Percentiles rank a stretch among this genome's conserved stretches.
phyloP scores from a whole-genome alignment of 768 basidiomycete genomes.

The Tulasnella sp. region DNA sequence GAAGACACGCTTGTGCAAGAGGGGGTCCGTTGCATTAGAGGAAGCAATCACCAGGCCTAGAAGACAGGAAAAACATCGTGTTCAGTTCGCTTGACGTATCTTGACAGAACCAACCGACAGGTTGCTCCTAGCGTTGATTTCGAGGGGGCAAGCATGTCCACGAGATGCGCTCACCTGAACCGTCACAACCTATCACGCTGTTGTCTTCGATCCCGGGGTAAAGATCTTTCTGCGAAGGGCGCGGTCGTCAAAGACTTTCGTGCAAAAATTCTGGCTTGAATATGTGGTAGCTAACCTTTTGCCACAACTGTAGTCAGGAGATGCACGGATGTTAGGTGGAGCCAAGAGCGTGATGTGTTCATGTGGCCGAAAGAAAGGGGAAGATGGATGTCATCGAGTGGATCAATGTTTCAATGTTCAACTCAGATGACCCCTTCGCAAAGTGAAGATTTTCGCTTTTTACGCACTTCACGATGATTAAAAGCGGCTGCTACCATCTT shows the following conservation, averaged over 20 bases:
- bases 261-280: too few relatives aligned
- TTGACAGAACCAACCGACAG: neutral
- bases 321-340: neutral
- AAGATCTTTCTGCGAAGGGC: conserved; percentile 40
- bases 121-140: neutral
- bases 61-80: neutral
- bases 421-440: too few relatives aligned
- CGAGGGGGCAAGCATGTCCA: neutral
- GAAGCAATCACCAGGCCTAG: conserved; percentile 51
- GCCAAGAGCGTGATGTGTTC: neutral
- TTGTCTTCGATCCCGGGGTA: conserved; percentile 56
- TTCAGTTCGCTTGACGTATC: neutral
- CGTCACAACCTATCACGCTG: conserved; percentile 58
- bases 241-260: too few relatives aligned
- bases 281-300: conserved; percentile 28
- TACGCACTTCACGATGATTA: conserved; percentile 57
- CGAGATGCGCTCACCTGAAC: conserved; percentile 43
- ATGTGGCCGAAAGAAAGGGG: neutral
- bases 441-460: too few relatives aligned
- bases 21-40: conserved; percentile 42
- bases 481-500: conserved; percentile 59
- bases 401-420: too few relatives aligned
- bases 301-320: conserved; percentile 50
- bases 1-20: conserved; percentile 59
- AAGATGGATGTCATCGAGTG: too few relatives aligned